Evolutionary conservation across 257 asterid genomes (phyloP).

Genomic region (Voacanga thouarsii): DNA sequence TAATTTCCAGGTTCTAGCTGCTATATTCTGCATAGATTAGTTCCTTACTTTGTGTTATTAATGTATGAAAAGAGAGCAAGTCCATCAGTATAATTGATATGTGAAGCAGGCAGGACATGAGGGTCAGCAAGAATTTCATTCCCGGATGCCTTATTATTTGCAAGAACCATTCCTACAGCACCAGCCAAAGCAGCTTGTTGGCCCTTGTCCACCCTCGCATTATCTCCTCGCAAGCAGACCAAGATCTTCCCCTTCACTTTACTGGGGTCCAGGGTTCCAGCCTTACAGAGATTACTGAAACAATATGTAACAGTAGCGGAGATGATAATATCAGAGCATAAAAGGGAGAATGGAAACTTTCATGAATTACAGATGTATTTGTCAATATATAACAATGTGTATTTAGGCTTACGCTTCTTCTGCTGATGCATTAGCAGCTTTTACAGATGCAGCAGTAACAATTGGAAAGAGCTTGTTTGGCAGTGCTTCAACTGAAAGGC

Average conservation of each 20-base stretch:
- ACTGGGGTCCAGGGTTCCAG: slow-evolving; percentile 62
- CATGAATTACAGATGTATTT: neutral
- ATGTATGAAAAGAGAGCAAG: slow-evolving; percentile 54
- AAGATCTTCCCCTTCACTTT: slow-evolving; percentile 81
- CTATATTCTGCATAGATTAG: neutral
- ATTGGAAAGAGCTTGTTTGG: slow-evolving; percentile 39
- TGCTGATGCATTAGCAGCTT: slow-evolving; percentile 39
- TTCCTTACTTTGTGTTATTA: slow-evolving; percentile 49
- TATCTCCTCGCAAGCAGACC: slow-evolving; percentile 80
- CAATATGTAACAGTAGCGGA: neutral
- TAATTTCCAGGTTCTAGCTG: neutral
- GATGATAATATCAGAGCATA: neutral
- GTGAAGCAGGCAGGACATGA: slow-evolving; percentile 81
- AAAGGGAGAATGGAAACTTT: neutral
- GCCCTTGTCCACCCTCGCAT: slow-evolving; percentile 69
- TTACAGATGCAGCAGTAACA: slow-evolving; percentile 53
- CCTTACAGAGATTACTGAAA: slow-evolving; percentile 60
- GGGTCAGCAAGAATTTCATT: slow-evolving; percentile 85
- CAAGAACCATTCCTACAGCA: slow-evolving; percentile 84
- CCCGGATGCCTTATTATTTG: slow-evolving; percentile 58
- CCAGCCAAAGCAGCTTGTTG: slow-evolving; percentile 71
- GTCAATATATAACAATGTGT: too few species aligned
- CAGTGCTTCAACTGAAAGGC: slow-evolving; percentile 54
- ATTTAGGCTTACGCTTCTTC: slow-evolving; percentile 60
- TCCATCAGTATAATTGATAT: slow-evolving; percentile 70